A percentile compares a stretch with the other conserved stretches of the same genome.
These are phyloP conservation scores for Pseudogymnoascus sp. DNA, from an alignment of 2,329 filamentous ascomycete species.

Conservation along the genomic window DNA sequence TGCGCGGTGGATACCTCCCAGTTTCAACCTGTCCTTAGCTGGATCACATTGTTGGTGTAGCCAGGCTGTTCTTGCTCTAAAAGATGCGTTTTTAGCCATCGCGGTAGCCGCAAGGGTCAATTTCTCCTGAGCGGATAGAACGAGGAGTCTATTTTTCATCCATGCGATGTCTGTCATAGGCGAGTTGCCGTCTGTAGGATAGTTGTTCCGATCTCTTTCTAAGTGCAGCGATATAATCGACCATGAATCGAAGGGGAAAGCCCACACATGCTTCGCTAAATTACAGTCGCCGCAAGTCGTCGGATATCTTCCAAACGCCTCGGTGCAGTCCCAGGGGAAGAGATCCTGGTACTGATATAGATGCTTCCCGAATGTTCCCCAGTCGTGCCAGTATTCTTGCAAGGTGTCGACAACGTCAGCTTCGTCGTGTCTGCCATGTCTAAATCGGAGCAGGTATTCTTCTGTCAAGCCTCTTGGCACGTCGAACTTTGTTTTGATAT, in stretches of 20 bases:
- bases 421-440: constrained; percentile 34
- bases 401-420: constrained; percentile 38
- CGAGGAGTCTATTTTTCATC: constrained; percentile 31
- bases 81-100: constrained; percentile 28
- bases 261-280: constrained; percentile 38
- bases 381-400: constrained; percentile 41
- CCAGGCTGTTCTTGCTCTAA: constrained; percentile 30
- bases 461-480: constrained; percentile 36
- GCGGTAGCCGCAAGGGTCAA: constrained; percentile 30
- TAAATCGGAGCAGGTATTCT: constrained; percentile 36
- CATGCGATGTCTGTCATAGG: constrained; percentile 19
- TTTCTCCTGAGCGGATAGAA: constrained; percentile 28
- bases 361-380: constrained; percentile 34
- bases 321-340: constrained; percentile 43
- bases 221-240: constrained; percentile 29
- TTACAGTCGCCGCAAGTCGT: constrained; percentile 35
- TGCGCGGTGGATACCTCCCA: constrained; percentile 37
- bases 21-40: constrained; percentile 28
- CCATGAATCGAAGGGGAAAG: constrained; percentile 39
- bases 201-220: constrained; percentile 14
- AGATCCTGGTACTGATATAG: constrained; percentile 36
- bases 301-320: constrained; percentile 34
- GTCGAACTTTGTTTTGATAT: constrained; percentile 28
- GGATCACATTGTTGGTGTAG: constrained; percentile 24
- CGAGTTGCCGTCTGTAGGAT: constrained; percentile 11